These are phyloP conservation scores for Sapria himalayana DNA, from an alignment of 345 rosid species.

Conservation along the genomic window DNA sequence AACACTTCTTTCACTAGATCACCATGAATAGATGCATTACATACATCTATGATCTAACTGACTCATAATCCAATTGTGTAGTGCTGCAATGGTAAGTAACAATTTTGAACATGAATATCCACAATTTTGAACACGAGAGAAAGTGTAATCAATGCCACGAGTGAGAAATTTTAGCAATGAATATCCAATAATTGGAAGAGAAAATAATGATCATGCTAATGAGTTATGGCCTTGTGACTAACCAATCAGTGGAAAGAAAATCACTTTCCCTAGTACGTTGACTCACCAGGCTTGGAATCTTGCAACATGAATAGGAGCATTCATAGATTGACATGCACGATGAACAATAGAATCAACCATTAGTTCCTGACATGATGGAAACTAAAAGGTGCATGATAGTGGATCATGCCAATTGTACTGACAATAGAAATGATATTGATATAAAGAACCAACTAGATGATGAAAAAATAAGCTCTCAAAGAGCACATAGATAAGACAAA, in stretches of 20 bases:
- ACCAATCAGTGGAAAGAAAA: slow-evolving; percentile 27
- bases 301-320: slow-evolving; percentile 15
- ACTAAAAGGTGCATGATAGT: slow-evolving; percentile 13
- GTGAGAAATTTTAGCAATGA: too few species aligned
- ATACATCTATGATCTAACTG: too few species aligned
- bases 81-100: slow-evolving; percentile 84
- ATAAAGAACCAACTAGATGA: slow-evolving; percentile 16
- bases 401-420: slow-evolving; percentile 18
- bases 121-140: too few species aligned
- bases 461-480: slow-evolving; percentile 30
- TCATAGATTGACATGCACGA: slow-evolving; percentile 24
- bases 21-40: too few species aligned
- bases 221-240: slow-evolving; percentile 64
- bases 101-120: too few species aligned
- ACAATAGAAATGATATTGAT: slow-evolving; percentile 11
- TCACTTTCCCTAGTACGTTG: slow-evolving; percentile 22
- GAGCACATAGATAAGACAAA: too few species aligned
- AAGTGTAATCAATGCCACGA: too few species aligned
- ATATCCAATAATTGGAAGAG: slow-evolving; percentile 63
- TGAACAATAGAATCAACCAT: slow-evolving; percentile 26
- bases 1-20: too few species aligned
- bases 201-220: slow-evolving; percentile 36
- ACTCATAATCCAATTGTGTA: slow-evolving; percentile 16
- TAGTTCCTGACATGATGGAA: slow-evolving; percentile 17
- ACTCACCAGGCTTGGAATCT: slow-evolving; percentile 22